These are phyloP conservation scores for Globisporangium iwayamae DNA, from an alignment of 352 stramenopile genomes.

Conservation along the genomic window DNA sequence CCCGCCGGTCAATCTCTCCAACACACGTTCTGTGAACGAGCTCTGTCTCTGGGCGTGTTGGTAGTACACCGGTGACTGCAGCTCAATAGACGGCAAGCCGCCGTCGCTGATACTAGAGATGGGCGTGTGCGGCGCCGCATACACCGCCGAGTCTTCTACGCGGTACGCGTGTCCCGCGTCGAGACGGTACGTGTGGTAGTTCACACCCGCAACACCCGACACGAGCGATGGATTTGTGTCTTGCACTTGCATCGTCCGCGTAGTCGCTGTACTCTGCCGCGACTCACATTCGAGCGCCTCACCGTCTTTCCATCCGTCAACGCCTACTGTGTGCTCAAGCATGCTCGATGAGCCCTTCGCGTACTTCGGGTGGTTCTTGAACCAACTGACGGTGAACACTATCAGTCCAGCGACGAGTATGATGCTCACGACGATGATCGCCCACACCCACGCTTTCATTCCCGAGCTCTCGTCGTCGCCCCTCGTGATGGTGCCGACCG, in stretches of 20 bases:
- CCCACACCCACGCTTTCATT: conserved; percentile 35
- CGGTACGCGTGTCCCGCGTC: conserved; percentile 24
- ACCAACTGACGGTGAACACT: conserved; percentile 49
- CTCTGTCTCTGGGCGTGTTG: conserved; percentile 12
- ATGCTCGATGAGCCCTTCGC: conserved; percentile 26
- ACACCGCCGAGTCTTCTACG: conserved; percentile 33
- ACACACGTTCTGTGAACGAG: conserved; percentile 39
- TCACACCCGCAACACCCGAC: conserved; percentile 33
- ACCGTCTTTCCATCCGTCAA: conserved; percentile 20
- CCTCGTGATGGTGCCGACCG: conserved; percentile 4
- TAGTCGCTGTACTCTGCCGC: conserved; percentile 21
- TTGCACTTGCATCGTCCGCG: conserved; percentile 6
- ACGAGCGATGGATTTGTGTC: conserved; percentile 44
- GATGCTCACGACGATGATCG: conserved; percentile 30
- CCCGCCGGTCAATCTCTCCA: neutral
- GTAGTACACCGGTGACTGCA: conserved; percentile 5
- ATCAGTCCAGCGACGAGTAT: conserved; percentile 26
- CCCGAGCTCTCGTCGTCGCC: conserved; percentile 8
- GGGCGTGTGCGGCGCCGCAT: conserved; percentile 8
- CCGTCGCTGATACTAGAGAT: conserved; percentile 25
- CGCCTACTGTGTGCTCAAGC: conserved; percentile 26
- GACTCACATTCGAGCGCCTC: conserved; percentile 17
- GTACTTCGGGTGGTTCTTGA: conserved; percentile 34
- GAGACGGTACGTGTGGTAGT: conserved; percentile 43
- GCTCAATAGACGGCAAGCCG: conserved; percentile 24